Conservation (phyloP, 352 stramenopile species). For the Pythium monospermum region DNA sequence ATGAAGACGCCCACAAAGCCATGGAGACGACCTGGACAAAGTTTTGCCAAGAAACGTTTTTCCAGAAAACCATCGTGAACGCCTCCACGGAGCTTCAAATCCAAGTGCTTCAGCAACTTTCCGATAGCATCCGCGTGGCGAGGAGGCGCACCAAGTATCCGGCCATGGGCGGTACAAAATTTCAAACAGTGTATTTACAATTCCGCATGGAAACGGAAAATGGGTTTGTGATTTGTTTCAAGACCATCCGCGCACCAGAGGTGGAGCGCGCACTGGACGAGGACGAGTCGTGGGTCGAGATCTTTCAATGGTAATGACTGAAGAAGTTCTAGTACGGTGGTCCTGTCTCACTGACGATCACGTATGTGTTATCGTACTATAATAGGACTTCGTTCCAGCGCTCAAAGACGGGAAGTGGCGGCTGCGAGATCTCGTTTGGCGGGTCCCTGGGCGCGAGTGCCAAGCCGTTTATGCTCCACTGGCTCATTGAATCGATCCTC, state of each 20-base stretch:
- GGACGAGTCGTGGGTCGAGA: slow-evolving; percentile 19
- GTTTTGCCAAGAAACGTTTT: slow-evolving; percentile 12
- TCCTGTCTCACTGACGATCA: background rate
- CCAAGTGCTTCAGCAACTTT: slow-evolving; percentile 11
- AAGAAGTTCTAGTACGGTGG: background rate
- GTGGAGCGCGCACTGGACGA: slow-evolving; percentile 8
- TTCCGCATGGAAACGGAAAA: slow-evolving; percentile 65
- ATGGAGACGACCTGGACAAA: slow-evolving; percentile 16
- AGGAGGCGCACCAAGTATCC: slow-evolving; percentile 12
- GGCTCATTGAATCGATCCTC: slow-evolving; percentile 19
- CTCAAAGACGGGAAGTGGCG: background rate
- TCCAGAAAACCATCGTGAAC: slow-evolving; percentile 21
- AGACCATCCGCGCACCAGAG: slow-evolving; percentile 51
- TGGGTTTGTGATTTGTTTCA: slow-evolving; percentile 63
- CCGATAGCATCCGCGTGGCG: slow-evolving; percentile 12
- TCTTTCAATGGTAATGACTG: slow-evolving; percentile 16
- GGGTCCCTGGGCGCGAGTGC: slow-evolving; percentile 10
- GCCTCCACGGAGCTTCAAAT: slow-evolving; percentile 15
- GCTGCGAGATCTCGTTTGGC: slow-evolving; percentile 19
- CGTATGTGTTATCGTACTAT: slow-evolving; percentile 10
- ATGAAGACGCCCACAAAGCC: background rate
- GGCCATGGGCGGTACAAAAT: slow-evolving; percentile 10
- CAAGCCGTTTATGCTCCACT: slow-evolving; percentile 12
- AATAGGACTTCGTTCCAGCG: background rate
- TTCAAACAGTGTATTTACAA: slow-evolving; percentile 64